Base-by-base conservation (phyloP, 495 filamentous ascomycete genomes). In the Penicillium ochrochloron region DNA sequence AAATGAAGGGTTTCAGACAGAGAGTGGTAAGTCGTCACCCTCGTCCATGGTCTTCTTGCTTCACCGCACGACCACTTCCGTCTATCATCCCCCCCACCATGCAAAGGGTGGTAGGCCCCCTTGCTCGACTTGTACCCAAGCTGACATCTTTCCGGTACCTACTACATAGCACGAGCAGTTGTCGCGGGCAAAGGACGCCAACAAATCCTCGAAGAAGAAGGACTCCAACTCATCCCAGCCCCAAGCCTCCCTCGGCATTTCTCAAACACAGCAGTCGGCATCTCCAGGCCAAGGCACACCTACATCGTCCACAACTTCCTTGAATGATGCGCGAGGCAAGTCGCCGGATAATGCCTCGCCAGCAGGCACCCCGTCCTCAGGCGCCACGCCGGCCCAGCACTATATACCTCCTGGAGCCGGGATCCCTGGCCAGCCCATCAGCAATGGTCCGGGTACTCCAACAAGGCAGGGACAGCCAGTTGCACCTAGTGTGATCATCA, bases 1-100 rank as follows among this genome's bases (percentile, higher is more conserved):
- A 86, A 81, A 98, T 99, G 95, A 97, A 97, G 83, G 89, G 92
- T 74, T 97, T 99, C 80, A 90, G 95, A 82, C 92, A 96, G 83
- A 90, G 91, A 90, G 96, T 98, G 83, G 94, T 97, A 85, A 85
- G 94, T 90, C 66, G 62, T 53, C 67, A 68, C 54, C 41, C 35
- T 27, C 4, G 23, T 29, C 19, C 1, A 23, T 37, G 25, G 59
- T 56, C 51, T 54, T 59, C 70, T 60, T 59, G 23, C 63, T 66
- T 66, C 59, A 67, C 53, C 60, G 59, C 69, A 71, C 63, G 55
- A 66, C 62, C 48, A 62, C 62, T 59, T 53, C 63, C 61, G 55
- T 39, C 60, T 27, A 46, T 44, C 57, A 39, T 63, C 60, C 58
- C 50, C 61, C 64, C 66, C 61, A 64, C 63, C 41, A 61, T 39